These are phyloP conservation scores for Lolium rigidum DNA, from an alignment of 176 grass and related monocot genomes.

Conservation along the genomic window DNA sequence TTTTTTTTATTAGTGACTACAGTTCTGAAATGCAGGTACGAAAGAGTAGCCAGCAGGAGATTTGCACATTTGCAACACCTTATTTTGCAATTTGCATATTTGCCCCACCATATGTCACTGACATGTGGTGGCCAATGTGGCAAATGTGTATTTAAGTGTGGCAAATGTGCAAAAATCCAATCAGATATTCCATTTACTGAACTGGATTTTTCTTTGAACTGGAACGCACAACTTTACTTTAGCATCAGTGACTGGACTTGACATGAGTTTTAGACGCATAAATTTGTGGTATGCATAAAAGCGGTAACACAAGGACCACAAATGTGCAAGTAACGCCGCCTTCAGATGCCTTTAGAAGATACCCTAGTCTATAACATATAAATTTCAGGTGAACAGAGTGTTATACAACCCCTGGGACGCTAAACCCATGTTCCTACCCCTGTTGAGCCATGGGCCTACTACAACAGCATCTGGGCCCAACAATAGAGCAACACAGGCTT, in stretches of 20 bases:
- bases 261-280: neutral
- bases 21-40: neutral
- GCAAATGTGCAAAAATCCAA: no score
- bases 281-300: slow-evolving; percentile 7
- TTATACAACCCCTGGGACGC: neutral
- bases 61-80: neutral
- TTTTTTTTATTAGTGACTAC: neutral
- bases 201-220: neutral
- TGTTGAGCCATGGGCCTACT: neutral
- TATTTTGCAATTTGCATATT: no score
- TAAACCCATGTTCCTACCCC: neutral
- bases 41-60: neutral
- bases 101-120: no score
- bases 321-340: neutral
- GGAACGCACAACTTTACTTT: neutral
- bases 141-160: no score
- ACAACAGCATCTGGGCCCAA: neutral
- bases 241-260: slow-evolving; percentile 11
- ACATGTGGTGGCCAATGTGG: no score
- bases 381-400: neutral
- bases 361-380: neutral
- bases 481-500: neutral
- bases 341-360: neutral
- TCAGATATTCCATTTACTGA: no score
- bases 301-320: slow-evolving; percentile 5